A percentile compares a stretch with the other conserved stretches of the same genome.
Evolutionary conservation across 345 rosid species (phyloP).

Genomic region (Aethionema arabicum): DNA sequence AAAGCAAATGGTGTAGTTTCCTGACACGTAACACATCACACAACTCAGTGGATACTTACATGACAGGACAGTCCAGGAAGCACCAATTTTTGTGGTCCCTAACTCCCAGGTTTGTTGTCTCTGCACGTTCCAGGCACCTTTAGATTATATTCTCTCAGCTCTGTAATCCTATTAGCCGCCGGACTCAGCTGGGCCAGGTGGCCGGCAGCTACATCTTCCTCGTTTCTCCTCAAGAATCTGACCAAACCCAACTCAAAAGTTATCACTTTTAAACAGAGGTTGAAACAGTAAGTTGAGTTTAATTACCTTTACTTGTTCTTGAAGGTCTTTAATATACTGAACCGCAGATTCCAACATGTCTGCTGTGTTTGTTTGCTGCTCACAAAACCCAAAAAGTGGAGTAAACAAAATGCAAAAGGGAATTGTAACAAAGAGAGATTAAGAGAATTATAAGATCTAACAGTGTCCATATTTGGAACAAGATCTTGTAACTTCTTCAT

Average conservation of each 20-base stretch:
- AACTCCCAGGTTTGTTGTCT: no score
- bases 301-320: constrained; percentile 62
- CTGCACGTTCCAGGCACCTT: no score
- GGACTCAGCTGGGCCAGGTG: no score
- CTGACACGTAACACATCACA: constrained; percentile 7
- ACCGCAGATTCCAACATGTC: constrained; percentile 98
- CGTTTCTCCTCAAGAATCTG: constrained; percentile 59
- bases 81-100: background rate
- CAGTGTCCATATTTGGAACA: constrained; percentile 99
- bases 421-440: background rate
- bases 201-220: constrained; percentile 64
- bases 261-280: background rate
- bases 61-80: background rate
- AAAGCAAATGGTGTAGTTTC: constrained; percentile 10
- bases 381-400: constrained; percentile 11
- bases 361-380: constrained; percentile 97
- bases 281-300: constrained; percentile 22
- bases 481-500: constrained; percentile 97
- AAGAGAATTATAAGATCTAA: constrained; percentile 19
- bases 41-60: background rate
- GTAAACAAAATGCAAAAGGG: no score
- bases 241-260: constrained; percentile 6
- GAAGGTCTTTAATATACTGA: constrained; percentile 83
- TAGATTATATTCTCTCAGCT: no score
- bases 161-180: no score